Conservation (phyloP, 31 red algal genomes). For the Bonnemaisonia californica region DNA sequence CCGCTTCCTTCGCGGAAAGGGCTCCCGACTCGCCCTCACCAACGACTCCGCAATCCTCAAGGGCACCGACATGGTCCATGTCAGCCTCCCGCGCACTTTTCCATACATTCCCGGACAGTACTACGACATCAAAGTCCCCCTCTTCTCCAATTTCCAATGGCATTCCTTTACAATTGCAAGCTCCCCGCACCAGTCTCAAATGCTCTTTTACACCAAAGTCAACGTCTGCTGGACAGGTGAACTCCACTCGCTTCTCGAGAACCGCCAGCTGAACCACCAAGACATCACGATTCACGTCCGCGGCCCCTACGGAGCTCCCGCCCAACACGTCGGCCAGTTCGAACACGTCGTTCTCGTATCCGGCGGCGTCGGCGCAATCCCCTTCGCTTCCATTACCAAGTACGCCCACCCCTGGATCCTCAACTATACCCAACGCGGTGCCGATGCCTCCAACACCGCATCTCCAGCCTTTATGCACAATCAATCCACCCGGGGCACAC, state of each 20-base stretch:
- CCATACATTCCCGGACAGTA: conserved; percentile 84
- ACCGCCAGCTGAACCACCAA: conserved; percentile 22
- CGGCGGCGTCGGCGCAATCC: conserved; percentile 80
- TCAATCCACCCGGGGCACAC: conserved; percentile 51
- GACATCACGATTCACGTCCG: conserved; percentile 66
- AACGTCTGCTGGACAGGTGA: conserved; percentile 74
- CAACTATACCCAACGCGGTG: conserved; percentile 62
- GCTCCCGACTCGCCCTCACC: conserved; percentile 37
- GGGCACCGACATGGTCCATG: conserved; percentile 57
- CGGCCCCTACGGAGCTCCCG: conserved; percentile 84
- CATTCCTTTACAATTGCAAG: conserved; percentile 90
- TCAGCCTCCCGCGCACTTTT: conserved; percentile 74
- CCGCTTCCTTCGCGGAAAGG: conserved; percentile 57
- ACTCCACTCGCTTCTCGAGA: conserved; percentile 51
- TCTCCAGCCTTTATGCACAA: conserved; percentile 61
- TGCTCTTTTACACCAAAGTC: conserved; percentile 82
- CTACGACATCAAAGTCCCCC: conserved; percentile 80
- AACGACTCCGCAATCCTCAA: conserved; percentile 32
- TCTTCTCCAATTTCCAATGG: conserved; percentile 74
- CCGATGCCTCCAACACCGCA: conserved; percentile 50
- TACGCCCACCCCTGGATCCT: conserved; percentile 72
- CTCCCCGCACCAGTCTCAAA: conserved; percentile 74
- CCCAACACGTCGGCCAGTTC: conserved; percentile 78
- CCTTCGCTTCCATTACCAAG: conserved; percentile 68
- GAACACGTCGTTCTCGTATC: conserved; percentile 75